These are phyloP conservation scores for Brasilioporus rufonigricans DNA, from an alignment of 768 basidiomycete species.

Conservation along the genomic window DNA sequence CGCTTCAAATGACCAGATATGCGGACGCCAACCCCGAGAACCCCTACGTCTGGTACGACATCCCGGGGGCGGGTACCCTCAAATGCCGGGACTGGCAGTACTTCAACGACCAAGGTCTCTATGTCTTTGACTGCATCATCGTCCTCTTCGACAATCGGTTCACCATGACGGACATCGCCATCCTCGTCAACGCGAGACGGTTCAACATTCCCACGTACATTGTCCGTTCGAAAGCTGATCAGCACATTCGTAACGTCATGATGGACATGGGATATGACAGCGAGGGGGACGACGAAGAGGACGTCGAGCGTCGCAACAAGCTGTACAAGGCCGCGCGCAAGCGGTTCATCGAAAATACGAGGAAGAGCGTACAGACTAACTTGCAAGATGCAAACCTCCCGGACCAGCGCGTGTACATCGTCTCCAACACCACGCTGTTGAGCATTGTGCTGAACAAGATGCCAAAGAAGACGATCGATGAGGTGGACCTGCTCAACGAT, in stretches of 20 bases:
- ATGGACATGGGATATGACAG: conserved; percentile 17
- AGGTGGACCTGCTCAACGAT: conserved; percentile 22
- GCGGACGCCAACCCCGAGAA: conserved; percentile 10
- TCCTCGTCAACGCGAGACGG: too few species aligned
- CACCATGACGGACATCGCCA: too few species aligned
- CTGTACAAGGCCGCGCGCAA: conserved; percentile 10
- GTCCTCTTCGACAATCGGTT: conserved; percentile 22
- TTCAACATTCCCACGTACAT: conserved; percentile 23
- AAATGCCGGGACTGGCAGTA: conserved; percentile 22
- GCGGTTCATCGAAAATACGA: conserved; percentile 16
- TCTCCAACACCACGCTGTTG: conserved; percentile 21
- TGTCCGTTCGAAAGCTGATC: conserved; percentile 23
- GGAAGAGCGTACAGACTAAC: conserved; percentile 16
- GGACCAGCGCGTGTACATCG: conserved; percentile 27
- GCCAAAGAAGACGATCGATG: conserved; percentile 22
- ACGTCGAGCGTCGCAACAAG: conserved; percentile 7
- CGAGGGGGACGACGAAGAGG: conserved; percentile 15
- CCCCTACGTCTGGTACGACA: conserved; percentile 24
- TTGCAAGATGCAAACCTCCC: conserved; percentile 24
- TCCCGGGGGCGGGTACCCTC: conserved; percentile 22
- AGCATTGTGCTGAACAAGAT: conserved; percentile 15
- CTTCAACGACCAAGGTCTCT: conserved; percentile 23
- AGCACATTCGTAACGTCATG: too few species aligned
- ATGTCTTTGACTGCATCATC: conserved; percentile 24
- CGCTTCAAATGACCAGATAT: conserved; percentile 14